A percentile compares a stretch with the other conserved stretches of the same genome.
Conservation (phyloP, 2,329 filamentous ascomycete genomes). For the Aspergillus pseudoviridinutans region DNA sequence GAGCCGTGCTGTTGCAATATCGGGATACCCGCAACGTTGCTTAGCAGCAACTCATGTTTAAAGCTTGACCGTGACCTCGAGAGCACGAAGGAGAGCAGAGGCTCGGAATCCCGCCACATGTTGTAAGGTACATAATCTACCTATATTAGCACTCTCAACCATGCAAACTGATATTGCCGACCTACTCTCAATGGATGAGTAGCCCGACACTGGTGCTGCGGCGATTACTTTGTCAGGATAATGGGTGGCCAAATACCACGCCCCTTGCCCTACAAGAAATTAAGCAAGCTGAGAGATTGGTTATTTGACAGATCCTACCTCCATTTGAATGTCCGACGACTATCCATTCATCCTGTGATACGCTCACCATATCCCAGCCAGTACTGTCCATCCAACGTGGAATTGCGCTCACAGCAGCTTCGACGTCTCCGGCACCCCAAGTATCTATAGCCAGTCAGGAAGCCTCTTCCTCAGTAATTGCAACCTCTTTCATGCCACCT, state of each 20-base stretch:
- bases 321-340: slow-evolving; percentile 58
- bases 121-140: slow-evolving; percentile 55
- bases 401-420: slow-evolving; percentile 50
- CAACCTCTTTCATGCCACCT: not conserved
- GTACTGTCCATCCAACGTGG: slow-evolving; percentile 47
- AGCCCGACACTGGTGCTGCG: slow-evolving; percentile 55
- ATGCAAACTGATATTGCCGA: not conserved
- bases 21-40: slow-evolving; percentile 50
- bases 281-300: not conserved
- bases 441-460: slow-evolving; percentile 31
- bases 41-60: slow-evolving; percentile 52
- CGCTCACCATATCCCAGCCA: slow-evolving; percentile 47
- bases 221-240: slow-evolving; percentile 54
- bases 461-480: not conserved
- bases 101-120: slow-evolving; percentile 53
- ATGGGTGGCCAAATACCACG: slow-evolving; percentile 55
- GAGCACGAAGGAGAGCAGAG: slow-evolving; percentile 46
- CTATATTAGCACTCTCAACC: slow-evolving; percentile 3
- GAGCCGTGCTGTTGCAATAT: slow-evolving; percentile 56
- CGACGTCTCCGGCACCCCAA: slow-evolving; percentile 55
- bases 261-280: slow-evolving; percentile 46
- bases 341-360: slow-evolving; percentile 48
- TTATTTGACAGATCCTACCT: slow-evolving; percentile 26
- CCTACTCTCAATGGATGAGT: slow-evolving; percentile 52
- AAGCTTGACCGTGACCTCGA: slow-evolving; percentile 50